Evolutionary conservation across 495 filamentous ascomycete genomes (phyloP).

Genomic region (Trichodelitschia bisporula): DNA sequence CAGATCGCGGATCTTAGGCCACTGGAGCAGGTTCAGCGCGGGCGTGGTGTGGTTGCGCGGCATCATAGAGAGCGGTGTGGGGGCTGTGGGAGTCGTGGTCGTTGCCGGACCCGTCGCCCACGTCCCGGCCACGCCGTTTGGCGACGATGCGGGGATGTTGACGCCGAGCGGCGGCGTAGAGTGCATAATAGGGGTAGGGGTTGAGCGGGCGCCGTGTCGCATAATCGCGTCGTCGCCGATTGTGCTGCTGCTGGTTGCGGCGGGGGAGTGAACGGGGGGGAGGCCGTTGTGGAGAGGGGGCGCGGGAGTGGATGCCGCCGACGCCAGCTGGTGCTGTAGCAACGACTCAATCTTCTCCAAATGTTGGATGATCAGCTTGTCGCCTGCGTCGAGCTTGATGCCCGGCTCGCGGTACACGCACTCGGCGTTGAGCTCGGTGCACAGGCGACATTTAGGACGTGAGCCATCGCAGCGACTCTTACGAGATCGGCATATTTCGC

Average conservation of each 20-base stretch:
- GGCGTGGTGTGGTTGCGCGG: slow-evolving; percentile 62
- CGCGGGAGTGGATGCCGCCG: slow-evolving; percentile 23
- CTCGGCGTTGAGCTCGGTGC: slow-evolving; percentile 56
- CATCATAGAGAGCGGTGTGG: slow-evolving; percentile 74
- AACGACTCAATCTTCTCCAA: slow-evolving; percentile 52
- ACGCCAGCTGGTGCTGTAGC: slow-evolving; percentile 37
- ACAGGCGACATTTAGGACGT: slow-evolving; percentile 61
- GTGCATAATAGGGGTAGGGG: too few species aligned
- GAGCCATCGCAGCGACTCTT: slow-evolving; percentile 71
- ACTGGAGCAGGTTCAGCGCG: slow-evolving; percentile 51
- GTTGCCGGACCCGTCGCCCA: slow-evolving; percentile 43
- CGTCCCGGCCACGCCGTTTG: slow-evolving; percentile 23
- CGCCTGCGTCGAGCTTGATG: slow-evolving; percentile 68
- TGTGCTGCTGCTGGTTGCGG: slow-evolving; percentile 37
- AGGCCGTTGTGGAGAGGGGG: neutral
- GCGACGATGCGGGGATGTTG: slow-evolving; percentile 17
- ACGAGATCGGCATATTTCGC: slow-evolving; percentile 62
- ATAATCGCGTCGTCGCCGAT: slow-evolving; percentile 38
- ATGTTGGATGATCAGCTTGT: slow-evolving; percentile 61
- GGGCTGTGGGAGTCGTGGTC: too few species aligned
- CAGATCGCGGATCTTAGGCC: slow-evolving; percentile 54
- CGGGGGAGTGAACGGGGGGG: slow-evolving; percentile 28
- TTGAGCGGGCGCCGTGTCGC: slow-evolving; percentile 10
- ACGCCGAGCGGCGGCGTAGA: too few species aligned
- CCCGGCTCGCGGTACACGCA: slow-evolving; percentile 69